Conservation (phyloP, 2,329 filamentous ascomycete species). For the Parastagonospora avenae region DNA sequence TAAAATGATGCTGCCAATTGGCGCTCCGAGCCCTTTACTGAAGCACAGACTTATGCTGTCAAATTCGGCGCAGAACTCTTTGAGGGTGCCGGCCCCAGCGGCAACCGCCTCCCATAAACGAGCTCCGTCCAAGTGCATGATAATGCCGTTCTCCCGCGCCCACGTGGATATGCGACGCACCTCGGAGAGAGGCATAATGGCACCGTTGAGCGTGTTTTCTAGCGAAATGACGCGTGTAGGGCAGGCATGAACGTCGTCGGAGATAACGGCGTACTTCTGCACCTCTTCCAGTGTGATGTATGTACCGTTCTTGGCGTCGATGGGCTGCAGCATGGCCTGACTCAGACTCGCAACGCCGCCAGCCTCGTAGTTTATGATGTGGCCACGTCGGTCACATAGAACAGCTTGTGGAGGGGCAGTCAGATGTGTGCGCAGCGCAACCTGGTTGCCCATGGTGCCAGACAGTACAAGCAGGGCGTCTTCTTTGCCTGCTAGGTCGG, state of each 20-base stretch:
- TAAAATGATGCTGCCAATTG: conserved; percentile 77
- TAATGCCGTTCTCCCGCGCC: conserved; percentile 65
- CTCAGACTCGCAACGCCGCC: conserved; percentile 72
- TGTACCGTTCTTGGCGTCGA: conserved; percentile 71
- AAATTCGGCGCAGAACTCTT: conserved; percentile 70
- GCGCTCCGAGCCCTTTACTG: conserved; percentile 81
- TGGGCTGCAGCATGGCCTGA: conserved; percentile 70
- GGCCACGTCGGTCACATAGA: conserved; percentile 77
- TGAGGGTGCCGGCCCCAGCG: conserved; percentile 68
- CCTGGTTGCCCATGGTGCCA: conserved; percentile 93
- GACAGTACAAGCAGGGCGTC: conserved; percentile 81
- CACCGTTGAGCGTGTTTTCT: conserved; percentile 84
- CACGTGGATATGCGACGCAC: conserved; percentile 71
- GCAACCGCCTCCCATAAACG: conserved; percentile 81
- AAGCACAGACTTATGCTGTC: conserved; percentile 81
- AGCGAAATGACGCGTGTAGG: conserved; percentile 81
- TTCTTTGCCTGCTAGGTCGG: conserved; percentile 74
- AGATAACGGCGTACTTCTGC: conserved; percentile 65
- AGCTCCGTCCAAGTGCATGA: conserved; percentile 79
- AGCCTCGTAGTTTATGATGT: conserved; percentile 74
- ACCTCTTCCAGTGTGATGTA: conserved; percentile 81
- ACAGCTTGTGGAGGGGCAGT: conserved; percentile 79
- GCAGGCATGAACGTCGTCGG: conserved; percentile 75
- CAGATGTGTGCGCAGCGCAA: conserved; percentile 78
- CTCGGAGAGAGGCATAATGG: conserved; percentile 77